Conservation (phyloP, 2,329 filamentous ascomycete species). For the Aschersonia sp. region DNA sequence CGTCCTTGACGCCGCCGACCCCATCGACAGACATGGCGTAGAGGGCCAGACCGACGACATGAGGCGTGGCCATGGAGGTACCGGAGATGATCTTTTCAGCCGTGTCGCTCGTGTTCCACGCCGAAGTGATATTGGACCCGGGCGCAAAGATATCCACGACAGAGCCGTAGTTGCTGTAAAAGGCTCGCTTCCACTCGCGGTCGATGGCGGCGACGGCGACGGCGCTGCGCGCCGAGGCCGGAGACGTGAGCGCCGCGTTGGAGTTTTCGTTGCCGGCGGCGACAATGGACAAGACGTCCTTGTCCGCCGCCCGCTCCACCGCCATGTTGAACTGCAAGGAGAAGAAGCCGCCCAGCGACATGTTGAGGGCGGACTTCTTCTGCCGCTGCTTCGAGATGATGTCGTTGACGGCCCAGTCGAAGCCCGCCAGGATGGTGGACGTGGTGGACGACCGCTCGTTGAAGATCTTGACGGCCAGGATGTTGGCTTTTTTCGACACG, state of each 20-base stretch:
- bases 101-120: constrained; percentile 16
- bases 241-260: constrained; percentile 6
- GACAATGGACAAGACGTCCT: constrained; percentile 23
- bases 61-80: constrained; percentile 38
- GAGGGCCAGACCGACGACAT: constrained; percentile 34
- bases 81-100: constrained; percentile 26
- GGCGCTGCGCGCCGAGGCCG: constrained; percentile 10
- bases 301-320: constrained; percentile 9
- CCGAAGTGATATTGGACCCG: constrained; percentile 24
- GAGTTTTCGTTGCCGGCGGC: constrained; percentile 11
- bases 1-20: not conserved
- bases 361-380: constrained; percentile 24
- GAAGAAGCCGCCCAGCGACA: constrained; percentile 22
- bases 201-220: constrained; percentile 17
- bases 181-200: constrained; percentile 15
- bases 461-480: constrained; percentile 29
- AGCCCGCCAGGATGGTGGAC: constrained; percentile 14
- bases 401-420: constrained; percentile 20
- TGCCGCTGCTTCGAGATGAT: constrained; percentile 13
- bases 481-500: constrained; percentile 23
- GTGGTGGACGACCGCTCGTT: constrained; percentile 7
- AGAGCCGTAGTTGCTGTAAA: constrained; percentile 30
- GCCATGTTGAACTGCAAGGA: constrained; percentile 7
- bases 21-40: constrained; percentile 15
- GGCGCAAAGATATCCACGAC: constrained; percentile 30